A percentile compares a stretch with the other conserved stretches of the same genome.
These are phyloP conservation scores for Dictyostelium citrinum DNA, from an alignment of 78 protist species.

Conservation along the genomic window DNA sequence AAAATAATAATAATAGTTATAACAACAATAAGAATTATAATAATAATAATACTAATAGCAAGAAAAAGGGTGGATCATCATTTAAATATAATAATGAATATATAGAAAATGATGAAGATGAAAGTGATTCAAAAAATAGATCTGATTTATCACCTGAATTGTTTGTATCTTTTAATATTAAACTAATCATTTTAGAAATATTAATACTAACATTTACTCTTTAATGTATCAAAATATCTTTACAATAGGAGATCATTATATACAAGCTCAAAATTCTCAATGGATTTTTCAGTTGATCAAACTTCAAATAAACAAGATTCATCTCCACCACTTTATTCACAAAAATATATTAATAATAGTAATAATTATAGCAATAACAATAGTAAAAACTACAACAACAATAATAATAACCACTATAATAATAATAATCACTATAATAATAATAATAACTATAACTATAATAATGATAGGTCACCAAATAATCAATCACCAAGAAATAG, in stretches of 20 bases:
- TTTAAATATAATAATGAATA: not conserved
- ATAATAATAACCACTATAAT: not conserved
- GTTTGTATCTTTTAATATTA: not conserved
- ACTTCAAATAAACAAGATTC: not conserved
- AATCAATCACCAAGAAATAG: constrained; percentile 6
- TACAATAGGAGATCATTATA: not conserved
- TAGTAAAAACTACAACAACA: not conserved
- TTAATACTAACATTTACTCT: no score
- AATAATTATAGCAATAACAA: not conserved
- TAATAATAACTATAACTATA: not conserved
- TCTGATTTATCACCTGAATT: not conserved
- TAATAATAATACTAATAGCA: not conserved
- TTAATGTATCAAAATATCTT: not conserved
- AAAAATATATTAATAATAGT: not conserved
- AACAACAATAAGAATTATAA: not conserved
- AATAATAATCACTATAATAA: not conserved
- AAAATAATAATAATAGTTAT: not conserved
- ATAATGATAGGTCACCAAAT: constrained; percentile 2
- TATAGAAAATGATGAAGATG: not conserved
- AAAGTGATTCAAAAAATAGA: not conserved
- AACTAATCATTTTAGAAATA: no score
- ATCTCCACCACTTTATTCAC: constrained; percentile 26
- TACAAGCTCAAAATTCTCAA: constrained; percentile 11
- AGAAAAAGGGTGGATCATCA: not conserved
- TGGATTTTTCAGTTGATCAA: constrained; percentile 5